Percentiles rank a stretch among this genome's conserved stretches.
phyloP scores from a whole-genome alignment of 139 green algal species.

The Axilococcus clingmanii region DNA sequence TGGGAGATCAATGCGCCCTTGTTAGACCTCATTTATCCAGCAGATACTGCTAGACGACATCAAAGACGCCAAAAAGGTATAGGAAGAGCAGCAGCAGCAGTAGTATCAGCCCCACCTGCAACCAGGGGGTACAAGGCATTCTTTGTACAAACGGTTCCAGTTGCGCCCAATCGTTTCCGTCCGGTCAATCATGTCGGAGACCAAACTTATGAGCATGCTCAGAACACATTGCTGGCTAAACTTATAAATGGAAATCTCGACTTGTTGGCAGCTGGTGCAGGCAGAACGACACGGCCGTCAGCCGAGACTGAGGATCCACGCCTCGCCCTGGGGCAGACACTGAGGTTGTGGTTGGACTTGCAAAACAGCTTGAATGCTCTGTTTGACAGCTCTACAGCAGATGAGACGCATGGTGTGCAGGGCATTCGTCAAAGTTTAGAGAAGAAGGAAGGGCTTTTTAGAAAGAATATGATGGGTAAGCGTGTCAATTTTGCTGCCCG shows the following conservation, averaged over 20 bases:
- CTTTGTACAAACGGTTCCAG: constrained; percentile 78
- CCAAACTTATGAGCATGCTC: constrained; percentile 75
- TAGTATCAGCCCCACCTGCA: not conserved
- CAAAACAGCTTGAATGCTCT: constrained; percentile 77
- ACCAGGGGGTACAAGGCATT: constrained; percentile 60
- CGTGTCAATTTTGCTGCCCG: constrained; percentile 94
- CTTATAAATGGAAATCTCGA: constrained; percentile 73
- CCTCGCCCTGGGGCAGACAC: constrained; percentile 18
- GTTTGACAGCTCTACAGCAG: constrained; percentile 68
- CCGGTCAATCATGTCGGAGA: constrained; percentile 55
- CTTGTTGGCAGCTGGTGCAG: constrained; percentile 23
- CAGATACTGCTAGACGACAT: constrained; percentile 13
- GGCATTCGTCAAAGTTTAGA: constrained; percentile 85
- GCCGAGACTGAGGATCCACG: not conserved
- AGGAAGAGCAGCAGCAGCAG: not conserved
- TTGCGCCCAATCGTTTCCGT: constrained; percentile 81
- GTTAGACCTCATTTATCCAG: constrained; percentile 53
- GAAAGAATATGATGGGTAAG: constrained; percentile 99
- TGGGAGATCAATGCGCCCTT: constrained; percentile 63
- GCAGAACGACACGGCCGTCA: not conserved
- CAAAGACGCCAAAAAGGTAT: constrained; percentile 4
- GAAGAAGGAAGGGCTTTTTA: constrained; percentile 98
- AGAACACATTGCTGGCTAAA: constrained; percentile 68
- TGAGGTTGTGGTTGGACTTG: constrained; percentile 66
- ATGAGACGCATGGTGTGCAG: constrained; percentile 23